phyloP scores from a whole-genome alignment of 805 yeast species.

The Hanseniaspora pseudoguilliermondii region DNA sequence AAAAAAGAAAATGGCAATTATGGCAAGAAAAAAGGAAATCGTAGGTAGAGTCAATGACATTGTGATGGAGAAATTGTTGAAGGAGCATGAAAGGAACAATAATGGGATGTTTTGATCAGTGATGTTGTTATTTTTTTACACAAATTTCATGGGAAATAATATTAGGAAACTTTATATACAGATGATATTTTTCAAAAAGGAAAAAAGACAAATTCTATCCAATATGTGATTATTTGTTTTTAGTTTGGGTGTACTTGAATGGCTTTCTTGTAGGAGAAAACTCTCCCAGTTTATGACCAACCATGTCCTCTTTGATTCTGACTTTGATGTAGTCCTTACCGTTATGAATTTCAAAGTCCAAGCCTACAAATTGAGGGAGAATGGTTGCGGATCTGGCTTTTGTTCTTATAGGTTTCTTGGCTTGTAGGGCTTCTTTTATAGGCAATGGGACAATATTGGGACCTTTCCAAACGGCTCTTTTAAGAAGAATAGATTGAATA shows the following conservation, averaged over 20 bases:
- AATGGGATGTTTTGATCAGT: not conserved
- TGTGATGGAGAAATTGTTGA: not conserved
- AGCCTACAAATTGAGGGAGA: slow-evolving; percentile 88
- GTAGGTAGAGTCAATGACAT: not conserved
- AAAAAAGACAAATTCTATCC: not conserved
- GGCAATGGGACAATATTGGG: slow-evolving; percentile 93
- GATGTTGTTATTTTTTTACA: no score
- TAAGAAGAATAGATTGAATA: slow-evolving; percentile 25
- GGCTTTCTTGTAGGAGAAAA: slow-evolving; percentile 89
- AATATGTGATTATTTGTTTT: slow-evolving; percentile 33
- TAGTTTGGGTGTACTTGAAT: slow-evolving; percentile 67
- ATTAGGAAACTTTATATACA: not conserved
- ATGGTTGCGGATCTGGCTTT: slow-evolving; percentile 91
- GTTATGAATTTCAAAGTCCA: slow-evolving; percentile 88
- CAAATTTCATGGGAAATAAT: not conserved
- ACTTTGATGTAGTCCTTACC: slow-evolving; percentile 88
- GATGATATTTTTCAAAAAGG: no score
- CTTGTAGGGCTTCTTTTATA: slow-evolving; percentile 68
- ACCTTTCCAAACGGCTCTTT: slow-evolving; percentile 57
- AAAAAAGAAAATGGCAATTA: not conserved
- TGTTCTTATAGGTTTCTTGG: slow-evolving; percentile 83
- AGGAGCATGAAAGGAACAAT: not conserved
- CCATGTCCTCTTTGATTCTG: slow-evolving; percentile 87
- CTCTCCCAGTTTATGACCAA: slow-evolving; percentile 88
- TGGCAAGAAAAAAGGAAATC: not conserved